phyloP scores from a whole-genome alignment of 2,329 filamentous ascomycete genomes.

The Venturia effusa region DNA sequence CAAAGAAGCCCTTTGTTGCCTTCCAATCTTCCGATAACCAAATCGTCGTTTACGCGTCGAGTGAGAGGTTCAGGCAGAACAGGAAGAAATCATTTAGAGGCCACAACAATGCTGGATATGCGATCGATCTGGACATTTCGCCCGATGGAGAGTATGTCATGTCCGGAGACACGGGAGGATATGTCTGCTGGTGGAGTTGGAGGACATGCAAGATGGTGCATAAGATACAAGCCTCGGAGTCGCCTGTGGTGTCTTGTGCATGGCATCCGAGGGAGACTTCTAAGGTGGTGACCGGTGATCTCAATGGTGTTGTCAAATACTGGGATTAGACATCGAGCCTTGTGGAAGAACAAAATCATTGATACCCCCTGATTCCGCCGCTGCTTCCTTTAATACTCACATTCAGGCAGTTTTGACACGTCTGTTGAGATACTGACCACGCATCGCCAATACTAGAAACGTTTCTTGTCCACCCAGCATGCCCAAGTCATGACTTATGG shows the following conservation, averaged over 20 bases:
- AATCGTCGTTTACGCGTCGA: slow-evolving; percentile 88
- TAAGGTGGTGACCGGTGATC: slow-evolving; percentile 81
- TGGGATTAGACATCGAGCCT: slow-evolving; percentile 58
- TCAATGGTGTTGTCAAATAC: slow-evolving; percentile 81
- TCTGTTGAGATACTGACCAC: too few relatives aligned
- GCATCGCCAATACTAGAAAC: too few relatives aligned
- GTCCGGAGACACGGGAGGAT: slow-evolving; percentile 79
- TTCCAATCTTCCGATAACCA: slow-evolving; percentile 94
- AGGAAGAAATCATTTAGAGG: slow-evolving; percentile 93
- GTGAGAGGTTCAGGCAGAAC: slow-evolving; percentile 94
- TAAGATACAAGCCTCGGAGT: slow-evolving; percentile 78
- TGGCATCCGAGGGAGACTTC: slow-evolving; percentile 98
- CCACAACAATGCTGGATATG: slow-evolving; percentile 91
- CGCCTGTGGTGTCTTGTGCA: slow-evolving; percentile 72
- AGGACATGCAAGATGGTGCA: slow-evolving; percentile 99
- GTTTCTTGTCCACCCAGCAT: too few relatives aligned
- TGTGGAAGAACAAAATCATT: neutral
- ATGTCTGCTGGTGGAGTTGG: slow-evolving; percentile 96
- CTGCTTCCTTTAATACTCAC: neutral
- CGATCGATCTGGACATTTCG: slow-evolving; percentile 77
- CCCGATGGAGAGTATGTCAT: slow-evolving; percentile 88
- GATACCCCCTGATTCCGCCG: neutral
- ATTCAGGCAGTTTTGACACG: neutral
- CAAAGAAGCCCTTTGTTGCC: slow-evolving; percentile 84
- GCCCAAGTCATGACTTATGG: too few relatives aligned